Evolutionary conservation across 306 rosid species (phyloP), one percentile per base, ranked within the genome.

Genomic region (Morella rubra): DNA sequence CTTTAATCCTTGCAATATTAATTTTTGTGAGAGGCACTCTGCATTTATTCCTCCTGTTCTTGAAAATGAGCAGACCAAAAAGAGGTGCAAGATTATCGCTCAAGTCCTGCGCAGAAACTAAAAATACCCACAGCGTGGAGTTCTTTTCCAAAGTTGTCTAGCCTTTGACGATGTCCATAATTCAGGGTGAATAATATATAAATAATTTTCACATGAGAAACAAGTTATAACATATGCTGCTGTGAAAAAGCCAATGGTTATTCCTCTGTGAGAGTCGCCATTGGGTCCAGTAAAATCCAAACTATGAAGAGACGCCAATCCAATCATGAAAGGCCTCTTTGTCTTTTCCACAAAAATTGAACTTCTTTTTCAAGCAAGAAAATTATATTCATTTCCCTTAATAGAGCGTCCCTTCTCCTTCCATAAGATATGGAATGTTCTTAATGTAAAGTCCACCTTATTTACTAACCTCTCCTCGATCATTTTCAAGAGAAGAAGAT

Each of bases 221-320:
- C 32, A 1, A 27, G 32, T 27, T 27, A 27, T 47, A 47, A 61
- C 68, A 32, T 13, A 32, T 2, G 68, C 32, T 37, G 44, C 6
- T 37, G 18, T 16, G 37, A 62, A 40, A 20, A 62, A 62, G 69
- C 12, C 32, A 61, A 61, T 11, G 19, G 15, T 37, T 61, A 16
- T 37, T 62, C 37, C 44, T 40, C 69, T 37, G 45, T 15, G 9
- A 62, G 19, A 37, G 37, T 62, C 46, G 16, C 7, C 16, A 45
- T 15, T 37, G 20, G 69, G 69, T 37, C 46, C 37, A 62, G 40
- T 40, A 61, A 61, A 61, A 61, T 37, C 68, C 44, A 14, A 56
- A 56, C 20, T 61, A 61, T 32, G 18, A 56, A 10, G 62, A 61
- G n/a, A n/a, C 68, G 14, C 44, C 68, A 61, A 56, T 61, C 68